Conservation (phyloP, 352 stramenopile genomes). For the Phytopythium delawarense region DNA sequence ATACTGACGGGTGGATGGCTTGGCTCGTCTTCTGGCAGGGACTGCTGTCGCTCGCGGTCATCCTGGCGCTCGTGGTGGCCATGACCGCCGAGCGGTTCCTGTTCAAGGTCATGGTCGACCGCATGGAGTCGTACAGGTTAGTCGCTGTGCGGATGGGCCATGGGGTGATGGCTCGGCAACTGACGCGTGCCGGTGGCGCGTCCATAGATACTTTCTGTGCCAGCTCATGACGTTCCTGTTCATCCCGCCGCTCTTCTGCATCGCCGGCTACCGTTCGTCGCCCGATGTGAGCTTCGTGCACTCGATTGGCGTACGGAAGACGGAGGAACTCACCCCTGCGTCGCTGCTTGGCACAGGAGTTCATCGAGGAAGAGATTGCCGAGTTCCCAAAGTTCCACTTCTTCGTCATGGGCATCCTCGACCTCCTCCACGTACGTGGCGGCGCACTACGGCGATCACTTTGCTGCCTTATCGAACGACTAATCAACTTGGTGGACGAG, state of each 20-base stretch:
- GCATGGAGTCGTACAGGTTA: conserved; percentile 87
- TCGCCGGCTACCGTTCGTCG: conserved; percentile 81
- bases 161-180: background rate
- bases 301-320: background rate
- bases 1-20: too few species aligned
- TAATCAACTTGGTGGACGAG: background rate
- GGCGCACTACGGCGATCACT: background rate
- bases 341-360: conserved; percentile 40
- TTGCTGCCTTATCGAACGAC: background rate
- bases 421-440: conserved; percentile 65
- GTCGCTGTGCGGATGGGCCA: background rate
- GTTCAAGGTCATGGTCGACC: conserved; percentile 88
- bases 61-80: conserved; percentile 65
- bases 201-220: conserved; percentile 76
- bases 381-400: conserved; percentile 88
- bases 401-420: conserved; percentile 82
- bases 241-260: conserved; percentile 84
- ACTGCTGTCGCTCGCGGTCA: conserved; percentile 65
- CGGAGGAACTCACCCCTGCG: background rate
- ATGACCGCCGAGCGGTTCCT: conserved; percentile 83
- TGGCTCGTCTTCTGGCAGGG: conserved; percentile 31
- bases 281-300: conserved; percentile 40
- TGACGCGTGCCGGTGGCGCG: background rate
- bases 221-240: conserved; percentile 88
- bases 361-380: conserved; percentile 78